Conservation (phyloP, 192 early-diverging fungal genomes). For the Backusella parvicylindrica region DNA sequence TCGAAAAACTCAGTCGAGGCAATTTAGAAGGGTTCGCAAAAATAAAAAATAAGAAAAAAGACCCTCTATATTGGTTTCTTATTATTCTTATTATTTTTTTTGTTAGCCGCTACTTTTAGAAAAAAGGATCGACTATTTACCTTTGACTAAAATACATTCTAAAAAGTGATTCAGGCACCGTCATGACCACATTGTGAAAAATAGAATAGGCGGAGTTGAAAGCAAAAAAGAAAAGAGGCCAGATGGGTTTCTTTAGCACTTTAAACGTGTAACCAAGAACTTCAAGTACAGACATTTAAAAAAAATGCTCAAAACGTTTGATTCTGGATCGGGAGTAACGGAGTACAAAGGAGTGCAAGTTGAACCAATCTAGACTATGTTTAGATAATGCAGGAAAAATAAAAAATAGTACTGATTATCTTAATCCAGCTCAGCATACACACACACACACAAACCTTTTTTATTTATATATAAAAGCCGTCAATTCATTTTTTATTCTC, state of each 20-base stretch:
- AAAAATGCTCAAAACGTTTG: no score
- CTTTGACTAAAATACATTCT: not conserved
- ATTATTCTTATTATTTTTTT: no score
- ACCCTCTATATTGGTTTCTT: not conserved
- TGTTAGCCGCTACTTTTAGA: not conserved
- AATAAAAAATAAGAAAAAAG: not conserved
- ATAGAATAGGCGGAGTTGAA: not conserved
- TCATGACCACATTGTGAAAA: not conserved
- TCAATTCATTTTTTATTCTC: not conserved
- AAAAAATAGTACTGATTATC: not conserved
- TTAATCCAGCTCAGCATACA: not conserved
- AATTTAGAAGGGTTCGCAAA: not conserved
- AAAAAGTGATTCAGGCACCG: not conserved
- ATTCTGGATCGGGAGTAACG: not conserved
- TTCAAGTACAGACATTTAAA: no score
- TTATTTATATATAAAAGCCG: not conserved
- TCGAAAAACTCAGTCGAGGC: not conserved
- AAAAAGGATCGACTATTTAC: not conserved
- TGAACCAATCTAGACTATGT: not conserved
- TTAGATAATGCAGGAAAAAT: conserved; percentile 1
- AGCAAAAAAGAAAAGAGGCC: not conserved
- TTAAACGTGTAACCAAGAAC: not conserved
- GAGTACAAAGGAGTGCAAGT: not conserved
- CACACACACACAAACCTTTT: not conserved
- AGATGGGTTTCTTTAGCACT: not conserved